Percentiles rank a stretch among this genome's conserved stretches.
These are phyloP conservation scores for Crithidia brevicula DNA, from an alignment of 208 protist genomes.

Conservation along the genomic window DNA sequence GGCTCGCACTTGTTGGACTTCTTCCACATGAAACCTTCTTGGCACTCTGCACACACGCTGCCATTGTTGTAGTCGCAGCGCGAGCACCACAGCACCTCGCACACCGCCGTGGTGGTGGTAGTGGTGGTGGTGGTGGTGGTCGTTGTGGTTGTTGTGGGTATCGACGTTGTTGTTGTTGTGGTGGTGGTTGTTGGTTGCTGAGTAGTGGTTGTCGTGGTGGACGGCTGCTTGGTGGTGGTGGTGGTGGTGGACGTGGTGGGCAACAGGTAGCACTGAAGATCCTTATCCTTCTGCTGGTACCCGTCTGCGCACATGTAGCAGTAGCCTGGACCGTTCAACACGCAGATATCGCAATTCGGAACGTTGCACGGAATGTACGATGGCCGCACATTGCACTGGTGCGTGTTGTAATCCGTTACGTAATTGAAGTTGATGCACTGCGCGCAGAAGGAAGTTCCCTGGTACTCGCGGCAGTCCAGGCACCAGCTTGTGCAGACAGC, in stretches of 20 bases:
- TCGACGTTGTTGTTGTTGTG: no score
- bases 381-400: constrained; percentile 1
- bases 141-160: background rate
- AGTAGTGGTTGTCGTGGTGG: no score
- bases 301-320: constrained; percentile 11
- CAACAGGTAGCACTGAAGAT: constrained; percentile 1
- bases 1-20: constrained; percentile 13
- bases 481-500: background rate
- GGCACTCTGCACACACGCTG: background rate
- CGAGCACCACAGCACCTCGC: constrained; percentile 2
- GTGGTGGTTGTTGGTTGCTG: no score
- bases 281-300: constrained; percentile 9
- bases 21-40: constrained; percentile 10
- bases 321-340: constrained; percentile 2
- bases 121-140: background rate
- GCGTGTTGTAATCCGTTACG: constrained; percentile 6
- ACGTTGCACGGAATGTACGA: background rate
- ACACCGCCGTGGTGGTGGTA: constrained; percentile 3
- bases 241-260: background rate
- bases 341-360: background rate
- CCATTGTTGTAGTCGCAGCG: constrained; percentile 1
- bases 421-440: constrained; percentile 7
- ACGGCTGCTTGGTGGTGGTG: background rate
- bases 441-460: background rate
- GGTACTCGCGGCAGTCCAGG: constrained; percentile 2